These are phyloP conservation scores for Centaurea solstitialis DNA, from an alignment of 129 eudicot species.

Conservation along the genomic window DNA sequence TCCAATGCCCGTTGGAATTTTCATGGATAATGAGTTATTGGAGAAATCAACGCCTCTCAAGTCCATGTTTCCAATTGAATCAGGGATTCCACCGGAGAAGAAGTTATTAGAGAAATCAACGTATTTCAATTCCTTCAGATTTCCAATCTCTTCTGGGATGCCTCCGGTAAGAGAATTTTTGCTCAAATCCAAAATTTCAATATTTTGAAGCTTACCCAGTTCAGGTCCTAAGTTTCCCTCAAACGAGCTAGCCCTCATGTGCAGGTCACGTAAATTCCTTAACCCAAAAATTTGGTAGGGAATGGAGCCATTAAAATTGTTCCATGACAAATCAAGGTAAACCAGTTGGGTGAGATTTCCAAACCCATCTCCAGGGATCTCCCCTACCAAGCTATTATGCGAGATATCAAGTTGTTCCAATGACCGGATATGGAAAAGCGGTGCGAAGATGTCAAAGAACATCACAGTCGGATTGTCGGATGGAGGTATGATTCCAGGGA, in stretches of 20 bases:
- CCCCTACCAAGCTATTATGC: slow-evolving; percentile 15
- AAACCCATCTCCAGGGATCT: slow-evolving; percentile 29
- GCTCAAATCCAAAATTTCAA: not conserved
- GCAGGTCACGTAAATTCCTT: slow-evolving; percentile 28
- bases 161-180: not conserved
- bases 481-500: not conserved
- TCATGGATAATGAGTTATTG: slow-evolving; percentile 14
- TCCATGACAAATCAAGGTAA: slow-evolving; percentile 38
- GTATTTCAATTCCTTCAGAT: slow-evolving; percentile 31
- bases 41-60: slow-evolving; percentile 22
- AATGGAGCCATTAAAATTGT: slow-evolving; percentile 38
- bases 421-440: slow-evolving; percentile 34
- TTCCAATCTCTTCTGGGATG: slow-evolving; percentile 33
- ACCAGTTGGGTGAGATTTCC: slow-evolving; percentile 34
- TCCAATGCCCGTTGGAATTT: slow-evolving; percentile 39
- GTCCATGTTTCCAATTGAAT: slow-evolving; percentile 18
- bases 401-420: slow-evolving; percentile 41
- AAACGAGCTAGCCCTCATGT: slow-evolving; percentile 20
- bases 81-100: slow-evolving; percentile 36
- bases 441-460: slow-evolving; percentile 18
- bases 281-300: slow-evolving; percentile 27
- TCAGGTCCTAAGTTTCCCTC: slow-evolving; percentile 24
- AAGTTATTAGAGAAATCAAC: slow-evolving; percentile 34
- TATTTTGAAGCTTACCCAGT: not conserved
- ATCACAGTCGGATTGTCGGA: not conserved